Evolutionary conservation across 2,329 filamentous ascomycete genomes (phyloP), one percentile per base, ranked within the genome.

Genomic region (Penicillium janthinellum): DNA sequence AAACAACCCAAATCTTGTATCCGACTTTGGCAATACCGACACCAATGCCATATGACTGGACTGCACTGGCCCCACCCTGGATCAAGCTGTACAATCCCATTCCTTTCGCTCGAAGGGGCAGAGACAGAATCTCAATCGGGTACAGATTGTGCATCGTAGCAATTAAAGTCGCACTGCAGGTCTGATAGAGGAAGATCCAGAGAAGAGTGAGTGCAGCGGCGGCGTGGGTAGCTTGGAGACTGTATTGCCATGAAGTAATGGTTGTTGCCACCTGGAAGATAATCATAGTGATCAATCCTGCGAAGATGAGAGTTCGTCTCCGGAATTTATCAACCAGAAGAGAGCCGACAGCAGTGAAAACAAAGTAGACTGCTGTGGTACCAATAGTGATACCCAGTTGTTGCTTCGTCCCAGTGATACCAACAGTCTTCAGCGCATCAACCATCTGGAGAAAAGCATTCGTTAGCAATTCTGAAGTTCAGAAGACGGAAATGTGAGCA

Each of bases 1-100:
- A 84, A 28, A 84, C 74, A 52, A 75, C 75, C 79, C 80, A 82
- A 48, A 83, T 82, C 71, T 82, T 82, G 62, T 82, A 83, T 0
- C 79, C 79, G 0, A 83, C 64, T 59, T 80, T 79, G 12, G 70
- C 60, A 54, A 83, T 81, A 0, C 79, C 81, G 11, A 82, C 74
- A 1, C 75, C 75, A 54, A 83, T 82, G 5, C 80, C 81, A 57
- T 82, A 82, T 20, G 69, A 77, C 60, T 81, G 76, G 2, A 77
- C 73, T 2, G 78, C 77, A 17, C 78, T 77, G 5, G 78, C 78
- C 11, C 70, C 77, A 20, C 78, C 78, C 66, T 81, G 79, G 17
- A 81, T 78, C 47, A 81, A 70, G 55, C 75, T 71, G 61, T 80
- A 81, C 17, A 80, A 60, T 11, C 79, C 79, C 77, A 82, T 81